Conservation (phyloP, 768 basidiomycete genomes). For the Serpula lacrymans region DNA sequence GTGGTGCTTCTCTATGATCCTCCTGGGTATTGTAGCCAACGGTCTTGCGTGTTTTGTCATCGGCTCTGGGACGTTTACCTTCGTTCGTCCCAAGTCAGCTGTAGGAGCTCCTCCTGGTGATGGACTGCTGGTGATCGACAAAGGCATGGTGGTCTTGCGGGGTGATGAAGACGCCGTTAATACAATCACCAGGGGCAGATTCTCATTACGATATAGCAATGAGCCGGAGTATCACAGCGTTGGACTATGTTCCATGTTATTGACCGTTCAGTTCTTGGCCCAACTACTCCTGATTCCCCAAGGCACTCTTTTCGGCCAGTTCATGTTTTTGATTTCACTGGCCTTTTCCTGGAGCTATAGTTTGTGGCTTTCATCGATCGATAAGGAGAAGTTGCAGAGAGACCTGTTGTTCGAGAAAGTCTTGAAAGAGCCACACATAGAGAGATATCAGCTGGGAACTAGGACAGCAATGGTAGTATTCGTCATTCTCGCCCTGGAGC, state of each 20-base stretch:
- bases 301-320: conserved; percentile 30
- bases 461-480: conserved; percentile 22
- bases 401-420: conserved; percentile 14
- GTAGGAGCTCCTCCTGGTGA: conserved; percentile 25
- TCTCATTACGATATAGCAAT: conserved; percentile 15
- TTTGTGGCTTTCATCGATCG: conserved; percentile 34
- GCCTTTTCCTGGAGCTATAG: conserved; percentile 34
- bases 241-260: conserved; percentile 28
- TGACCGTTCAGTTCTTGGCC: conserved; percentile 28
- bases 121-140: conserved; percentile 23
- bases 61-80: conserved; percentile 23
- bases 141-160: conserved; percentile 25
- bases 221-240: conserved; percentile 14
- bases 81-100: conserved; percentile 18
- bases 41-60: conserved; percentile 27
- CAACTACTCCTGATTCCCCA: conserved; percentile 35
- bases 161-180: conserved; percentile 30
- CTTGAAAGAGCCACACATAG: conserved; percentile 11
- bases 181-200: conserved; percentile 28
- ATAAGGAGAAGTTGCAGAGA: conserved; percentile 28
- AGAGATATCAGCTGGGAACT: conserved; percentile 19
- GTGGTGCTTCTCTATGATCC: conserved; percentile 28
- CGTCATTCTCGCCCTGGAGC: conserved; percentile 17
- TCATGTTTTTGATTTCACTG: conserved; percentile 30
- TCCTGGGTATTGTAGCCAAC: conserved; percentile 29